Evolutionary conservation across 768 basidiomycete genomes (phyloP).

Genomic region (Hypholoma sublateritium): DNA sequence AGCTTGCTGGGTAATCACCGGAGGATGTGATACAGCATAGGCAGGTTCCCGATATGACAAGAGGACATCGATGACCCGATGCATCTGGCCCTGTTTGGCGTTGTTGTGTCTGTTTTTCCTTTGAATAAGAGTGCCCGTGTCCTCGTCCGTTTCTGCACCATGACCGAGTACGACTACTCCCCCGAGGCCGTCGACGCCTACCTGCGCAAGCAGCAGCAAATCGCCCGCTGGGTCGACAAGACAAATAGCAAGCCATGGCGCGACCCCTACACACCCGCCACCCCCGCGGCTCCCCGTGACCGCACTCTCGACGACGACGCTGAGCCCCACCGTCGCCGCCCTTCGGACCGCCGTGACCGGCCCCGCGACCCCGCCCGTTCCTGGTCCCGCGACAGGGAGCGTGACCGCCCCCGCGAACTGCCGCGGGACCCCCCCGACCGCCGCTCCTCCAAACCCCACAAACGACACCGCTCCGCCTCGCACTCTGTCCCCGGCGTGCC

Average conservation of each 20-base stretch:
- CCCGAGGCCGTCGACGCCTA: conserved; percentile 51
- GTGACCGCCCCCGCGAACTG: conserved; percentile 13
- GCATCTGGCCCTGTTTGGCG: conserved; percentile 12
- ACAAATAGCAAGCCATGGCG: conserved; percentile 24
- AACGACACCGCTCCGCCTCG: conserved; percentile 24
- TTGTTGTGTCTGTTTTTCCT: conserved; percentile 2
- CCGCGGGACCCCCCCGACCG: conserved; percentile 7
- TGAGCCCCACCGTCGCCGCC: conserved; percentile 3
- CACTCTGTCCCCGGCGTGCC: conserved; percentile 13
- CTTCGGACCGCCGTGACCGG: conserved; percentile 3
- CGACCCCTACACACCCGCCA: conserved; percentile 32
- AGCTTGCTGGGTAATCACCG: no score
- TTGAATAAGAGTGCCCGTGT: not conserved
- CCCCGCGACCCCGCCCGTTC: not conserved
- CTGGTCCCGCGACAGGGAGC: conserved; percentile 14
- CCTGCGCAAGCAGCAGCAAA: conserved; percentile 45
- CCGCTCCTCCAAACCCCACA: conserved; percentile 9
- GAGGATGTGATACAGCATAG: no score
- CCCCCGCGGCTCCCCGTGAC: conserved; percentile 24
- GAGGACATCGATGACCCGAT: no score
- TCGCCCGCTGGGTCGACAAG: conserved; percentile 44
- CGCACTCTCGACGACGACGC: conserved; percentile 12
- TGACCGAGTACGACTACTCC: conserved; percentile 66
- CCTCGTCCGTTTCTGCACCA: conserved; percentile 19
- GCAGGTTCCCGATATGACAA: no score